Evolutionary conservation across 441 rosid genomes (phyloP).

Genomic region (Populus tomentosa): DNA sequence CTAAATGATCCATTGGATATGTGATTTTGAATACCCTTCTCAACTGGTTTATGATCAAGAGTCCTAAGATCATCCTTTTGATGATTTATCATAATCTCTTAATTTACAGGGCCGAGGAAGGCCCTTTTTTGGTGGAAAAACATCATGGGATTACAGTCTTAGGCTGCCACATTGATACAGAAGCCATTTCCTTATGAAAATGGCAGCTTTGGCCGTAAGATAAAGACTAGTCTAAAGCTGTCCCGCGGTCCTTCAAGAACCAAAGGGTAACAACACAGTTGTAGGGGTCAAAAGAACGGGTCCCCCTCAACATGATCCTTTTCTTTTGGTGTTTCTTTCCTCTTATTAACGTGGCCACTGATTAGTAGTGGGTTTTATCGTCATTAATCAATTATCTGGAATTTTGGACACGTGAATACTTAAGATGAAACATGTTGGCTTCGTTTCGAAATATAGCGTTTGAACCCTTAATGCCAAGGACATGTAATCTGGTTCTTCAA

Average conservation of each 20-base stretch:
- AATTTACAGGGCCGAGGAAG: background rate
- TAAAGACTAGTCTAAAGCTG: constrained; percentile 6
- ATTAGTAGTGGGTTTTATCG: background rate
- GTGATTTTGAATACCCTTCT: background rate
- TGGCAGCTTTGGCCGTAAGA: background rate
- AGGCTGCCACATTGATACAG: constrained; percentile 1
- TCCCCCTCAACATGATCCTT: background rate
- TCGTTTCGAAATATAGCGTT: background rate
- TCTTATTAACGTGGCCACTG: background rate
- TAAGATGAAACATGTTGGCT: background rate
- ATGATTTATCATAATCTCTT: background rate
- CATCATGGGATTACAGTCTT: background rate
- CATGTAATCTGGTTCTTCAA: background rate
- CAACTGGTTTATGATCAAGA: background rate
- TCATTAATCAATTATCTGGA: background rate
- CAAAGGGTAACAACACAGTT: constrained; percentile 1
- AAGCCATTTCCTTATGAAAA: background rate
- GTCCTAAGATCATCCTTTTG: background rate
- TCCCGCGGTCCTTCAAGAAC: constrained; percentile 14
- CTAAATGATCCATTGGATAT: constrained; percentile 1
- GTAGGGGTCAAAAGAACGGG: background rate
- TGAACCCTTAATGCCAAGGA: background rate
- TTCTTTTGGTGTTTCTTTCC: background rate
- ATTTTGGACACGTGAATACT: background rate
- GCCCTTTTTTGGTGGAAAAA: background rate